phyloP scores from a whole-genome alignment of 2,329 filamentous ascomycete species.

The Ascochyta lentis region DNA sequence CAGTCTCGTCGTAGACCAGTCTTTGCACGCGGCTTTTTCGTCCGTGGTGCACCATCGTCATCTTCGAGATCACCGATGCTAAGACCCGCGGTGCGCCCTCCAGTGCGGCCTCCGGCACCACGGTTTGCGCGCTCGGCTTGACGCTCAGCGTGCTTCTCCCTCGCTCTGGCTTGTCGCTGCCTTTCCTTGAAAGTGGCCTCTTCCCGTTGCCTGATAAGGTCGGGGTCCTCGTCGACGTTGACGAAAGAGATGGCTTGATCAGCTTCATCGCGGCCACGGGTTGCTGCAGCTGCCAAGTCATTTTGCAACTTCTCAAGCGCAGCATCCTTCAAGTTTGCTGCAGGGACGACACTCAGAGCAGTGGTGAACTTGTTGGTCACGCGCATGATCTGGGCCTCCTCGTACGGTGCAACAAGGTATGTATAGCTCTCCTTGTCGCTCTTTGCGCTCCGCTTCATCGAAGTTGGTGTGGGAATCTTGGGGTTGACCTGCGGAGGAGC shows the following conservation, averaged over 20 bases:
- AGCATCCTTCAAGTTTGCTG: constrained; percentile 72
- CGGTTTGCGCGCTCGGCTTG: constrained; percentile 65
- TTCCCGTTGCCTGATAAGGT: constrained; percentile 75
- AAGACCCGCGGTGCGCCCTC: constrained; percentile 64
- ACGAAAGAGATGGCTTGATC: constrained; percentile 69
- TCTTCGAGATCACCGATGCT: constrained; percentile 65
- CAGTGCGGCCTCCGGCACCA: constrained; percentile 55
- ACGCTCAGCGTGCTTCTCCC: constrained; percentile 71
- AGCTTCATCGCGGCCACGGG: constrained; percentile 53
- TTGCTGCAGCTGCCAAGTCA: constrained; percentile 69
- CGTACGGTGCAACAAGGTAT: constrained; percentile 75
- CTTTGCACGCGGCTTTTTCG: constrained; percentile 45
- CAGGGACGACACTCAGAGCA: constrained; percentile 72
- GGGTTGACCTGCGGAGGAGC: constrained; percentile 65
- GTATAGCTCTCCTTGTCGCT: constrained; percentile 73
- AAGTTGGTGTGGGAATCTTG: constrained; percentile 57
- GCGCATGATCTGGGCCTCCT: constrained; percentile 71
- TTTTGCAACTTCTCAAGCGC: constrained; percentile 73
- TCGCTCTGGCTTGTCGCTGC: constrained; percentile 65
- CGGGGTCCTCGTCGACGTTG: constrained; percentile 74
- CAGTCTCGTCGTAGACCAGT: constrained; percentile 53
- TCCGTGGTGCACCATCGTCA: constrained; percentile 49
- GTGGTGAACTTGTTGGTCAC: constrained; percentile 79
- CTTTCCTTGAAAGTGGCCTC: constrained; percentile 78
- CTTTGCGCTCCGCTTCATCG: constrained; percentile 30